Base-by-base conservation (phyloP, 2,329 filamentous ascomycete species). In the Cladosporium sp. region DNA sequence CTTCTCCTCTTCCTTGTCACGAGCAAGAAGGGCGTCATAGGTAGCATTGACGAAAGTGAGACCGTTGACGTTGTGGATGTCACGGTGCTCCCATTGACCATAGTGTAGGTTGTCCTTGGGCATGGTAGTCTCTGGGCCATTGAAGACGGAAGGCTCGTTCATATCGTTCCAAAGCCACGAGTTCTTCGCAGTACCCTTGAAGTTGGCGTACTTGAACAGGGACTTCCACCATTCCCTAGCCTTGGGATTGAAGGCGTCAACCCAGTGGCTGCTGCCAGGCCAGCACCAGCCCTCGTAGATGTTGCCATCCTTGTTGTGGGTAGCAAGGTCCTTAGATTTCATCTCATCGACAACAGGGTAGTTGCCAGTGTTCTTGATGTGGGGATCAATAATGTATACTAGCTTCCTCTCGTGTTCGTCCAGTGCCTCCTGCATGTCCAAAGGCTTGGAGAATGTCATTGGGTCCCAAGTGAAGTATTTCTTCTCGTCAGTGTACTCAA, bases 61-160 rank as follows among this genome's bases (percentile, higher is more conserved):
- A 46, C 93, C 93, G 67, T 97, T 93, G 60, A 97, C 67, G 69
- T 98, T 97, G 76, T 98, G 93, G 4, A 98, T 74, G 65, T 98
- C 93, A 55, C 93, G 87, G 67, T 98, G 93, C 69, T 98, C 93
- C 93, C 93, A 98, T 63, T 86, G 82, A 46, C 82, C 91, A 62
- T 86, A 74, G 67, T 98, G 93, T 25, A 98, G 71, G 66, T 98
- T 98, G 74, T 98, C 93, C 71, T 96, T 96, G 54, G 93, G 93
- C 91, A 97, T 97, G 4, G 92, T 97, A 3, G 90, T 95, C 69
- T 98, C 93, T 0, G 93, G 93, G 0, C 93, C 93, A 67, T 97
- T 97, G 76, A 98, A 98, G 1, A 98, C 93, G 0, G 93, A 97
- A 0, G 93, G 93, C 72, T 98, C 93, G 66, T 96, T 97, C 93